phyloP scores from a whole-genome alignment of 2,329 filamentous ascomycete genomes.

The Fusarium sp. region DNA sequence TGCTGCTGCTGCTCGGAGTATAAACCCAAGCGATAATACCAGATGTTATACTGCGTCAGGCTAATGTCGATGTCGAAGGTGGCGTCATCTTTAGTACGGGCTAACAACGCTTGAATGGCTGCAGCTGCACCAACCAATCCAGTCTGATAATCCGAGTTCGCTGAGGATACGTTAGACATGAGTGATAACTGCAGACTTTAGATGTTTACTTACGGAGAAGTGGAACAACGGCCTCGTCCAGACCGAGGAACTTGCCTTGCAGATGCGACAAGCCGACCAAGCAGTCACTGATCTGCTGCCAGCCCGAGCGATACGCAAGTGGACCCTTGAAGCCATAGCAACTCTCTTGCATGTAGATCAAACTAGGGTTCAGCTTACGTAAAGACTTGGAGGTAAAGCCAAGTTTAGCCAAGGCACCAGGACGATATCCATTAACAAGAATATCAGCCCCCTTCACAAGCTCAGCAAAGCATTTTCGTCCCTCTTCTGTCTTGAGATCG shows the following conservation, averaged over 20 bases:
- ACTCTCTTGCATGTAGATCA: not conserved
- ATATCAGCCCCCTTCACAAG: not conserved
- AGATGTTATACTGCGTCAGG: slow-evolving; percentile 2
- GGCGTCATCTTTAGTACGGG: not conserved
- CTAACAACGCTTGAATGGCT: not conserved
- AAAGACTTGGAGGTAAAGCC: not conserved
- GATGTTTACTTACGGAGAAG: not conserved
- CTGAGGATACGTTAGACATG: not conserved
- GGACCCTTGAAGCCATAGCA: not conserved
- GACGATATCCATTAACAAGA: not conserved
- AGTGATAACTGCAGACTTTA: too few species aligned
- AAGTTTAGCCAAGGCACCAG: not conserved
- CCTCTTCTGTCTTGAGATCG: not conserved
- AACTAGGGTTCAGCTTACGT: not conserved
- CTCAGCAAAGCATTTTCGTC: not conserved
- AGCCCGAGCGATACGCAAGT: not conserved
- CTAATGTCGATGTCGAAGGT: not conserved
- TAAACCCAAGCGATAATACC: not conserved
- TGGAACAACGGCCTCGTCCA: not conserved
- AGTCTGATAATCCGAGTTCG: not conserved
- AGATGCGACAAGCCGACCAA: not conserved
- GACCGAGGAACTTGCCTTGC: not conserved
- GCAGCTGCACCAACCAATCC: not conserved
- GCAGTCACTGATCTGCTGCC: not conserved
- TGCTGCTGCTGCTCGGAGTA: not conserved